Conservation (phyloP, 2,329 filamentous ascomycete genomes). For the Periconia sp. region DNA sequence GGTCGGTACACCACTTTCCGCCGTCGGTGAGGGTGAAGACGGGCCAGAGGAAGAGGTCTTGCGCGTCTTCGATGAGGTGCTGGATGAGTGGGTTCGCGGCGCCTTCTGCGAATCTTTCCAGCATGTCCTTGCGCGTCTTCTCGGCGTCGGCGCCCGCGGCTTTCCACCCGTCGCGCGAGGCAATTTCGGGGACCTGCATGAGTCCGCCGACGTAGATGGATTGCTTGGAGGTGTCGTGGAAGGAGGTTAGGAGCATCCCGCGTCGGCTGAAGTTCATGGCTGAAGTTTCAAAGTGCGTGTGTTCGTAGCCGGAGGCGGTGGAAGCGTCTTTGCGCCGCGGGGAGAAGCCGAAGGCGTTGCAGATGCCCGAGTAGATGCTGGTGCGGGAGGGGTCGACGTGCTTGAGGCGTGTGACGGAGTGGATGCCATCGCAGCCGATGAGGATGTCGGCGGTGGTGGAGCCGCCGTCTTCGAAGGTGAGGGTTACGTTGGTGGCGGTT, state of each 20-base stretch:
- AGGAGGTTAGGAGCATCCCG: slow-evolving; percentile 49
- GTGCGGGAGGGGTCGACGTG: slow-evolving; percentile 49
- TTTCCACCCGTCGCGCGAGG: slow-evolving; percentile 50
- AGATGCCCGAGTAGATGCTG: slow-evolving; percentile 47
- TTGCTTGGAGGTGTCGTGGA: slow-evolving; percentile 39
- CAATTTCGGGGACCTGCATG: slow-evolving; percentile 48
- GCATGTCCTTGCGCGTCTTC: slow-evolving; percentile 45
- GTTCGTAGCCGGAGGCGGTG: slow-evolving; percentile 25
- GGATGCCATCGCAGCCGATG: slow-evolving; percentile 59
- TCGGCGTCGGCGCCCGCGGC: slow-evolving; percentile 47
- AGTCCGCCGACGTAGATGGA: slow-evolving; percentile 49
- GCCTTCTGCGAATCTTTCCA: slow-evolving; percentile 41
- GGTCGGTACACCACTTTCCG: slow-evolving; percentile 49
- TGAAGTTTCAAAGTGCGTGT: slow-evolving; percentile 44
- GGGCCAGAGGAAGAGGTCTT: slow-evolving; percentile 50
- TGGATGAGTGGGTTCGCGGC: slow-evolving; percentile 40
- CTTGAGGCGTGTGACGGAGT: slow-evolving; percentile 46
- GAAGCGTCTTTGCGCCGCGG: slow-evolving; percentile 28
- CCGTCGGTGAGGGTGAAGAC: slow-evolving; percentile 49
- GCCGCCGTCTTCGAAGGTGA: slow-evolving; percentile 52
- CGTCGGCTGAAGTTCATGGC: slow-evolving; percentile 50
- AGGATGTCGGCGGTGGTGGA: slow-evolving; percentile 52
- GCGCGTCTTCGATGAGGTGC: slow-evolving; percentile 45
- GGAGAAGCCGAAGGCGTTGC: slow-evolving; percentile 50
- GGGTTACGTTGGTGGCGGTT: slow-evolving; percentile 41